Evolutionary conservation across 805 yeast species (phyloP).

Genomic region (Blastobotrys attinorum): DNA sequence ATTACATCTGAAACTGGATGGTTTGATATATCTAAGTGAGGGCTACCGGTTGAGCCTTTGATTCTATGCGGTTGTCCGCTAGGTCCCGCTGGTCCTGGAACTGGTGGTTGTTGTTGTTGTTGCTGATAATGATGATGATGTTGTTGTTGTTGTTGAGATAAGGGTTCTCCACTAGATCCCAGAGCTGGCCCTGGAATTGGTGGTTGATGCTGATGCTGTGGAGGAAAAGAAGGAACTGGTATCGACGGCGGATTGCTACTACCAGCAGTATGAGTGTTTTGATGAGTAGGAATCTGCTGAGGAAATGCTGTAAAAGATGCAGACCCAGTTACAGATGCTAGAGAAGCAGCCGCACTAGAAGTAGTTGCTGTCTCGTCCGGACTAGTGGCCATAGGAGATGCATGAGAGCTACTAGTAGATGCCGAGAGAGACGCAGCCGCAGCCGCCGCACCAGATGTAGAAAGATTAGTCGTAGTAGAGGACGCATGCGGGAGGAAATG

Average conservation of each 20-base stretch:
- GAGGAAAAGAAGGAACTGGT: no score
- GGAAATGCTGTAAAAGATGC: background rate
- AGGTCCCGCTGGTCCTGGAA: background rate
- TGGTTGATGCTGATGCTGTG: background rate
- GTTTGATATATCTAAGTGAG: slow-evolving; percentile 62
- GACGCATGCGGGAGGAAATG: background rate
- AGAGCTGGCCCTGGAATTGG: background rate
- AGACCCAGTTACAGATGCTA: no score
- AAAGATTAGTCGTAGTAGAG: background rate
- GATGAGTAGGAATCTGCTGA: background rate
- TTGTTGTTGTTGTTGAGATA: slow-evolving; percentile 13
- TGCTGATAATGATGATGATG: slow-evolving; percentile 12
- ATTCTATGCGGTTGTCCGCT: no score
- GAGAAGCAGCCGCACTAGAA: no score
- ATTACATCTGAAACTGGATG: slow-evolving; percentile 76
- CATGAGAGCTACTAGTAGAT: no score
- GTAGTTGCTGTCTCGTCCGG: no score
- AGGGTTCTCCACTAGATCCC: no score
- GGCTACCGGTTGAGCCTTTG: no score
- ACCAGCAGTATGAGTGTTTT: background rate
- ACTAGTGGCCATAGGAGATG: background rate
- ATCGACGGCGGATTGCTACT: no score
- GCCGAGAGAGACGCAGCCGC: no score
- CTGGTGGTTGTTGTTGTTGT: slow-evolving; percentile 1
- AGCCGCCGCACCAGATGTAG: background rate